Evolutionary conservation across 2,329 filamentous ascomycete genomes (phyloP), one percentile per base, ranked within the genome.

Genomic region (Penicillium expansum): DNA sequence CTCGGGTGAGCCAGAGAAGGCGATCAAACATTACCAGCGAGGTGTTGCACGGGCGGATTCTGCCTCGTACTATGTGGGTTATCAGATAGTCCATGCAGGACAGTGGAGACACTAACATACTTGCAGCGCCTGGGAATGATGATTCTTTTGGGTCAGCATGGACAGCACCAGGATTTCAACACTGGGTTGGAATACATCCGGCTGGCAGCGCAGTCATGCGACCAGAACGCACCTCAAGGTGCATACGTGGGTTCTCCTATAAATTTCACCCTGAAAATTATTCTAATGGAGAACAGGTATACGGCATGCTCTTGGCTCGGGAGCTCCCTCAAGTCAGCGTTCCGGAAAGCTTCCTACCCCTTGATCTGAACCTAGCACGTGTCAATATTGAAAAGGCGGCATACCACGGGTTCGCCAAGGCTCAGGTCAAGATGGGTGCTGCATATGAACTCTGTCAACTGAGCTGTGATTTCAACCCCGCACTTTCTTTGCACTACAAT

Each of bases 301-400:
- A 94, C 68, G 94, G 94, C 56, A 96, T 99, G 92, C 85, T 99
- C 55, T 85, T 96, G 62, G 90, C 91, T 6, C 84, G 90, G 53
- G 92, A 97, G 69, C 82, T 99, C 22, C 91, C 92, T n/a, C 92
- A 97, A 70, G 91, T 99, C 62, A 84, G 81, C 52, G 81, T 97
- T 9, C 93, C 94, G 0, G 87, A 90, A 42, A 73, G 78, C 29
- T 83, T 87, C 56, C 77, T 97, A 18, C 83, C 88, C 0, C 84
- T 84, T 50, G 89, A 96, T 72, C 79, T 92, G 55, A 83, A 84
- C 32, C 82, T 83, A 16, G 90, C 94, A 4, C 88, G 88, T 67
- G 84, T 91, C 73, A 96, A 96, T 72, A 92, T 99, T 60, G 93
- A 97, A 75, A 97, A 97, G 78, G 91, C 94, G 0, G 94, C 94